phyloP scores from a whole-genome alignment of 768 basidiomycete species.

The Multifurca ochricompacta region DNA sequence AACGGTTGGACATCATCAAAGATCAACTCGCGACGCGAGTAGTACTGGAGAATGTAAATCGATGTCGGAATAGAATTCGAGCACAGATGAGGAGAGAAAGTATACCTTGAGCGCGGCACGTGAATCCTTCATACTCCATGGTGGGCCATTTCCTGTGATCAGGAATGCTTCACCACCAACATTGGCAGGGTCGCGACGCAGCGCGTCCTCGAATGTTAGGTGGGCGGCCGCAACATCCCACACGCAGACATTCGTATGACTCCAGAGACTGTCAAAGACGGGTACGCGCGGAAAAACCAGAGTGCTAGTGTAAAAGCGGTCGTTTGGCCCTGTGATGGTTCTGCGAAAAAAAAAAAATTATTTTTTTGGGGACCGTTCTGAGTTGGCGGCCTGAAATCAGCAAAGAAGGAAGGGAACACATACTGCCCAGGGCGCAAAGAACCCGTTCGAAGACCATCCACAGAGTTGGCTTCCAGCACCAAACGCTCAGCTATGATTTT shows the following conservation, averaged over 20 bases:
- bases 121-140: constrained; percentile 28
- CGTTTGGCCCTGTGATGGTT: constrained; percentile 31
- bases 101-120: constrained; percentile 29
- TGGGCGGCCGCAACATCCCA: constrained; percentile 34
- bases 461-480: constrained; percentile 45
- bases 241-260: constrained; percentile 28
- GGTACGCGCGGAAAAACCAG: constrained; percentile 28
- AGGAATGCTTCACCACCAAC: constrained; percentile 30
- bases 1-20: constrained; percentile 28
- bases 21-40: constrained; percentile 26
- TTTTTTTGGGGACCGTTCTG: background rate
- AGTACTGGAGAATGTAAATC: constrained; percentile 22
- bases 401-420: background rate
- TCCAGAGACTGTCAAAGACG: constrained; percentile 28
- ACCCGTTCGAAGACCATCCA: constrained; percentile 39
- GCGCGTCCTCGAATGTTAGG: constrained; percentile 28
- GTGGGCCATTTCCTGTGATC: constrained; percentile 29
- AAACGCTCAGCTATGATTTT: constrained; percentile 48
- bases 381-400: background rate
- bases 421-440: constrained; percentile 31
- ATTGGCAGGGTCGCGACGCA: constrained; percentile 23
- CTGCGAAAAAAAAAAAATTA: constrained; percentile 17
- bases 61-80: background rate
- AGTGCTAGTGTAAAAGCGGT: constrained; percentile 28
- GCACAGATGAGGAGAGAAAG: background rate